Conservation (phyloP, 2,329 filamentous ascomycete species). For the Ilyonectria mors-panacis region DNA sequence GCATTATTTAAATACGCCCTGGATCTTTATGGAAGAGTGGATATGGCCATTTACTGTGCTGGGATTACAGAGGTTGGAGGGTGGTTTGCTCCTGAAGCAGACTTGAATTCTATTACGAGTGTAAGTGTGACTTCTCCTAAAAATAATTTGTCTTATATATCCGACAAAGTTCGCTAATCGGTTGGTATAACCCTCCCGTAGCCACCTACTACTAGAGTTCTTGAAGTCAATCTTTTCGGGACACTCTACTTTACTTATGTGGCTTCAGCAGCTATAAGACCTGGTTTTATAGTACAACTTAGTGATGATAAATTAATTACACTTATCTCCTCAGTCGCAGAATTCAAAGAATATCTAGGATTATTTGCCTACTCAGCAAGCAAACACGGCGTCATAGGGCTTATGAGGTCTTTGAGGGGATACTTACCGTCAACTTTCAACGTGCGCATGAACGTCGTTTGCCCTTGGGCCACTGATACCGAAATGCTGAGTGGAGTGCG, state of each 20-base stretch:
- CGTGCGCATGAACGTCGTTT: not conserved
- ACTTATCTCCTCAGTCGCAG: not conserved
- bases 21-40: no score
- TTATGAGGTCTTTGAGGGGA: not conserved
- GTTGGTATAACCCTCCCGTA: no score
- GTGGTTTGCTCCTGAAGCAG: no score
- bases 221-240: not conserved
- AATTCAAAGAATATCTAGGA: not conserved
- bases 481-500: not conserved
- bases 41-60: no score
- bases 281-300: no score
- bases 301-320: not conserved
- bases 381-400: conserved; percentile 3
- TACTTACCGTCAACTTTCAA: not conserved
- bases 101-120: no score
- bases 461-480: conserved; percentile 5
- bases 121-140: no score
- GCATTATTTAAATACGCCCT: no score
- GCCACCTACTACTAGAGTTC: not conserved
- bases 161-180: no score
- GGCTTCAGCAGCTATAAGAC: not conserved
- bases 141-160: no score
- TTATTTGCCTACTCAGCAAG: not conserved
- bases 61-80: no score
- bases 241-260: not conserved